These are phyloP conservation scores for Penicillium sp. DNA, from an alignment of 2,329 filamentous ascomycete species.

Conservation along the genomic window DNA sequence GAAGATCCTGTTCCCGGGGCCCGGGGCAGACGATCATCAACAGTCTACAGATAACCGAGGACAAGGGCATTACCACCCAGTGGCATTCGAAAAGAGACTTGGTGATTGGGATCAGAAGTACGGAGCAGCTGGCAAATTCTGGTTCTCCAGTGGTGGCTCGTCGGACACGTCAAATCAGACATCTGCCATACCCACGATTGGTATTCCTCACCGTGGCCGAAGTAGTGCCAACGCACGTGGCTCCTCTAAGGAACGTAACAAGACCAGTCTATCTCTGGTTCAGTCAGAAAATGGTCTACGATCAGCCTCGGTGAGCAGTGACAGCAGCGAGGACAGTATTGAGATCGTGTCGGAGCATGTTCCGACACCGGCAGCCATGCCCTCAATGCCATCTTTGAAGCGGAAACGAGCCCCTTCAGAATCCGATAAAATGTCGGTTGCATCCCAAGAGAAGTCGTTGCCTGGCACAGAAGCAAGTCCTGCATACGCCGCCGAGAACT, in stretches of 20 bases:
- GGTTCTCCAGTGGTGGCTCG: slow-evolving; percentile 27
- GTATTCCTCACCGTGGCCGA: slow-evolving; percentile 30
- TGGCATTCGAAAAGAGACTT: slow-evolving; percentile 51
- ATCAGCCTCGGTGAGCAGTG: slow-evolving; percentile 27
- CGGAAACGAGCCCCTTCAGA: slow-evolving; percentile 37
- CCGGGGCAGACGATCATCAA: slow-evolving; percentile 5
- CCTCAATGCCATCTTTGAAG: slow-evolving; percentile 26
- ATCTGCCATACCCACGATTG: slow-evolving; percentile 39
- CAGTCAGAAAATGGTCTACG: slow-evolving; percentile 10
- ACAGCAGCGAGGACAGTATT: slow-evolving; percentile 29
- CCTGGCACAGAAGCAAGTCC: slow-evolving; percentile 17
- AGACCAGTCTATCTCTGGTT: slow-evolving; percentile 7
- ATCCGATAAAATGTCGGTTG: slow-evolving; percentile 27
- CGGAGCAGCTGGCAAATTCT: slow-evolving; percentile 47
- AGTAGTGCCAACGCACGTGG: slow-evolving; percentile 1
- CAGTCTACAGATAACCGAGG: slow-evolving; percentile 9
- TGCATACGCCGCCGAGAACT: slow-evolving; percentile 29
- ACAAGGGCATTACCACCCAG: slow-evolving; percentile 51
- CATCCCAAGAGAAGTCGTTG: slow-evolving; percentile 29
- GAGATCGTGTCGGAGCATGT: slow-evolving; percentile 23
- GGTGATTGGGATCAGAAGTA: slow-evolving; percentile 54
- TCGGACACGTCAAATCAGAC: slow-evolving; percentile 3
- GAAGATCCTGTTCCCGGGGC: slow-evolving; percentile 45
- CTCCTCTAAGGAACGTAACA: slow-evolving; percentile 6
- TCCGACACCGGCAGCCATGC: slow-evolving; percentile 17